Evolutionary conservation across 2,329 filamentous ascomycete genomes (phyloP).

Genomic region (Clonostachys sp.): DNA sequence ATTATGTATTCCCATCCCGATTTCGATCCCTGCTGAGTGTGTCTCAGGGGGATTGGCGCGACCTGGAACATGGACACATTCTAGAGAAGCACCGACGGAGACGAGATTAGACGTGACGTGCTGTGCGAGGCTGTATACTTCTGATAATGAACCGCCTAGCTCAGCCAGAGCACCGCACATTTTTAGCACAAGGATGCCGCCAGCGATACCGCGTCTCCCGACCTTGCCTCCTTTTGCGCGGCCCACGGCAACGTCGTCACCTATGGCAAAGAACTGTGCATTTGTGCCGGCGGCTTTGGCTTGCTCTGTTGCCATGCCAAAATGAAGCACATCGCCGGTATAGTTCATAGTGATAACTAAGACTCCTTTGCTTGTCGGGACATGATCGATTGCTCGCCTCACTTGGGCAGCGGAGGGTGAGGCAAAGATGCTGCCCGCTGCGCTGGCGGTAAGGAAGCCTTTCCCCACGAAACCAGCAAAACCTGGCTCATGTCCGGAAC

Average conservation of each 20-base stretch:
- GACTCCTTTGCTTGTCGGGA: not conserved
- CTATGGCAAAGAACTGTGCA: not conserved
- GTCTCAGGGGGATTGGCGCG: constrained; percentile 14
- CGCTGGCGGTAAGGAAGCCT: constrained; percentile 56
- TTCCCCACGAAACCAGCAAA: constrained; percentile 60
- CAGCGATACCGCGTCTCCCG: constrained; percentile 55
- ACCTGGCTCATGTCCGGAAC: constrained; percentile 60
- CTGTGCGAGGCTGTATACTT: not conserved
- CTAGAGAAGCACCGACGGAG: constrained; percentile 35
- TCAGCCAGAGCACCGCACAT: constrained; percentile 24
- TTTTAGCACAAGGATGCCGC: not conserved
- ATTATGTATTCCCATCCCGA: constrained; percentile 1
- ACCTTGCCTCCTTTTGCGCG: constrained; percentile 40
- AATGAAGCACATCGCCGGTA: not conserved
- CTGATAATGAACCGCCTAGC: not conserved
- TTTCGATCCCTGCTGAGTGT: not conserved
- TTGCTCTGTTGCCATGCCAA: not conserved
- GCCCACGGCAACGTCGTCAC: constrained; percentile 34
- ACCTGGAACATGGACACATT: not conserved
- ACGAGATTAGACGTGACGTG: constrained; percentile 37
- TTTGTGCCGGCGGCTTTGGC: constrained; percentile 37
- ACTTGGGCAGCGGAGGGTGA: constrained; percentile 60
- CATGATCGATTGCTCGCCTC: too few relatives aligned
- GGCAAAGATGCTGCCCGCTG: constrained; percentile 64
- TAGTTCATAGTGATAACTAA: constrained; percentile 40